Conservation (phyloP, 352 stramenopile genomes). For the Pythium utonaiense region DNA sequence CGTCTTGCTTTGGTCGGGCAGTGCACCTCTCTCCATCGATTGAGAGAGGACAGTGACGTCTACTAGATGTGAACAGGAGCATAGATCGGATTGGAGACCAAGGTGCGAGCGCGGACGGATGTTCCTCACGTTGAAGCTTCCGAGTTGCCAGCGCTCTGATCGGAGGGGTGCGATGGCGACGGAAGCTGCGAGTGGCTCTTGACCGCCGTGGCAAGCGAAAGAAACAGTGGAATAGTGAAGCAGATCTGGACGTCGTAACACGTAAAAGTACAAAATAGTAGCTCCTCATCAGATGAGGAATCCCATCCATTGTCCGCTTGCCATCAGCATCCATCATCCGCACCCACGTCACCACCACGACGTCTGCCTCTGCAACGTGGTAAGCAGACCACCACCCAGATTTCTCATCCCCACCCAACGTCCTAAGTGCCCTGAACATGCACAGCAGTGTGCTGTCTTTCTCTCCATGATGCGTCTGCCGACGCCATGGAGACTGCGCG, state of each 20-base stretch:
- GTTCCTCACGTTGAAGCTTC: not conserved
- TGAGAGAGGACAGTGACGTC: not conserved
- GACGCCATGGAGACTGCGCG: too few relatives aligned
- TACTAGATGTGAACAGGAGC: slow-evolving; percentile 3
- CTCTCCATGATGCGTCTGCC: too few relatives aligned
- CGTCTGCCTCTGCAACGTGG: too few relatives aligned
- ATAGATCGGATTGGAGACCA: slow-evolving; percentile 10
- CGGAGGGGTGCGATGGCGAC: slow-evolving; percentile 4
- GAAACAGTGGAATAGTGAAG: slow-evolving; percentile 18
- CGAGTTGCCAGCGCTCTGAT: slow-evolving; percentile 5
- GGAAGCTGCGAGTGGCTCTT: not conserved
- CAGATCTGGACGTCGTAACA: slow-evolving; percentile 19
- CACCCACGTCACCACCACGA: too few relatives aligned
- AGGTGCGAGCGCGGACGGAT: not conserved
- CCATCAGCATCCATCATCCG: too few relatives aligned
- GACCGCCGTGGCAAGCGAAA: not conserved
- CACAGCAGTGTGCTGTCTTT: too few relatives aligned
- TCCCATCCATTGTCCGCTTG: not conserved
- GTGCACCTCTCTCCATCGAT: slow-evolving; percentile 1
- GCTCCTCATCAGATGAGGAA: not conserved
- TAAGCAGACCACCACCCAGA: too few relatives aligned
- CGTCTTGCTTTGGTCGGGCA: not conserved
- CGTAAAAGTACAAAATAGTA: slow-evolving; percentile 18
- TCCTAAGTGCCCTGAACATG: too few relatives aligned
- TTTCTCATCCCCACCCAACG: too few relatives aligned